A percentile compares a stretch with the other conserved stretches of the same genome.
phyloP scores from a whole-genome alignment of 805 yeast genomes.

The Allodekkera sacchari region DNA sequence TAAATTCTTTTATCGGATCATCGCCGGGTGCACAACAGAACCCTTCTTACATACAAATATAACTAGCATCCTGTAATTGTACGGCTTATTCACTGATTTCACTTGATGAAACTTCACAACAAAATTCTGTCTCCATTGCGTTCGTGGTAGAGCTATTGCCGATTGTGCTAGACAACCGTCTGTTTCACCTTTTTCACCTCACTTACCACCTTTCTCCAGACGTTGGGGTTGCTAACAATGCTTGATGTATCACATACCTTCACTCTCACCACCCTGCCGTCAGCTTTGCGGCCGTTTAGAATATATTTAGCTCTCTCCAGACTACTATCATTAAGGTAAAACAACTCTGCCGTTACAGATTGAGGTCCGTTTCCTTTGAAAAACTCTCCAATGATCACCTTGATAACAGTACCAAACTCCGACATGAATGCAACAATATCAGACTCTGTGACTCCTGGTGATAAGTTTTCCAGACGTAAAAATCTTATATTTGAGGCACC shows the following conservation, averaged over 20 bases:
- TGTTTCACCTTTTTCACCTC: slow-evolving; percentile 6
- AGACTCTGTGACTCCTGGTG: slow-evolving; percentile 20
- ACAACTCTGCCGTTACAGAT: slow-evolving; percentile 13
- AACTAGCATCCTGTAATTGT: no score
- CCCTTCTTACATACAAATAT: no score
- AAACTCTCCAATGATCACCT: slow-evolving; percentile 7
- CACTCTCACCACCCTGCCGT: slow-evolving; percentile 8
- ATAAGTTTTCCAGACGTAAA: slow-evolving; percentile 24
- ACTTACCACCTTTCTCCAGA: slow-evolving; percentile 7
- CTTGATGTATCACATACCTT: slow-evolving; percentile 7
- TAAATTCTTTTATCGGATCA: no score
- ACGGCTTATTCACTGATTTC: no score
- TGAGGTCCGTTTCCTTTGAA: neutral
- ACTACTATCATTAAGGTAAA: slow-evolving; percentile 8
- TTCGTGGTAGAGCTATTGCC: no score
- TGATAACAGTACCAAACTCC: slow-evolving; percentile 13
- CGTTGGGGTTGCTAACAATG: slow-evolving; percentile 5
- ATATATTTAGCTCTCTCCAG: slow-evolving; percentile 5
- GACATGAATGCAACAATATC: slow-evolving; percentile 22
- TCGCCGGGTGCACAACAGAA: no score
- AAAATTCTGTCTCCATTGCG: no score
- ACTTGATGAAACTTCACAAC: no score
- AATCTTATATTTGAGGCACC: slow-evolving; percentile 16
- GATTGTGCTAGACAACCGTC: slow-evolving; percentile 1
- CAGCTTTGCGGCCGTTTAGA: slow-evolving; percentile 9